Evolutionary conservation across 2,329 filamentous ascomycete genomes (phyloP), one percentile per base, ranked within the genome.

Genomic region (Emergomyces orientalis): DNA sequence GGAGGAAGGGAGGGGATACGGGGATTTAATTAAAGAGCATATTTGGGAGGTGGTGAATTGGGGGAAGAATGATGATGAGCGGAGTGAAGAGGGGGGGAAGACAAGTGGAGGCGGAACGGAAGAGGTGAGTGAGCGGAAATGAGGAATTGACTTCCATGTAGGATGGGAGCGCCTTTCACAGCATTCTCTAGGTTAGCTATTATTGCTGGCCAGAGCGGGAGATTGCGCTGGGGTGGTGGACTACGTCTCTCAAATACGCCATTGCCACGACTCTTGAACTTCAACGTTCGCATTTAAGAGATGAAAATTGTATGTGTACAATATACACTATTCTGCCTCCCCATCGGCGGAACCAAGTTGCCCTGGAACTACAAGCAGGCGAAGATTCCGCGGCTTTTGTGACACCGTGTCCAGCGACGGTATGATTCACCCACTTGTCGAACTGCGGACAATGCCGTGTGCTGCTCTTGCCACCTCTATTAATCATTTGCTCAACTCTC

Each of bases 21-120:
- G 75, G 0, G 74, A 76, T 71, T 71, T 79, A 72, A 79, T 79
- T 59, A 71, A 73, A 65, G 76, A 79, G 64, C 74, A 79, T 73
- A 73, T 71, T 0, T 75, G 72, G 34, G 77, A 74, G 71, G 69
- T 77, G 67, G 63, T 77, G 76, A 63, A 76, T 55, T 63, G 65
- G 68, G 68, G 65, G 30, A 65, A 68, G 62, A 64, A 65, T 58
- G 64, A 64, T 60, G 51, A 5, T 73, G 65, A 59, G 73, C 34
- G 63, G 62, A 30, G 62, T 64, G 56, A 65, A 68, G 52, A 34
- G 41, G 54, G 54, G 54, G n/a, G 43, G n/a, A 34, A 67, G 65
- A 32, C 5, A 34, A 34, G 13, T 11, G 45, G 45, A 22, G 22
- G 45, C n/a, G 45, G 22, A 13, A 11, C 7, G 45, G 45, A 54